Base-by-base conservation (phyloP, 805 yeast genomes). In the Ogataea angusta region DNA sequence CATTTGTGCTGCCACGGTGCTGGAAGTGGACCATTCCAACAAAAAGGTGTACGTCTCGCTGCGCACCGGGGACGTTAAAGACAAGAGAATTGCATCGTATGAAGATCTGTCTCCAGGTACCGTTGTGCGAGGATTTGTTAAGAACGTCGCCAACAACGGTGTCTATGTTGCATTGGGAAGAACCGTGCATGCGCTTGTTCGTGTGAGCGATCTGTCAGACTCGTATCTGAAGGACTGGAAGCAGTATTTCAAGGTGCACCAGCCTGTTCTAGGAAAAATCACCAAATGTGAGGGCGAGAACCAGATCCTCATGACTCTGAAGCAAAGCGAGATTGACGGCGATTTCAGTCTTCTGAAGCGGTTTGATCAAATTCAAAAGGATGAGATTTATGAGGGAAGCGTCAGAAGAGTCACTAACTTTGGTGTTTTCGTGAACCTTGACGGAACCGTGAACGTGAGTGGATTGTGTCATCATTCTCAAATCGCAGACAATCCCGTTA, bases 391-490 rank as follows among this genome's bases (percentile, higher is more conserved):
- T 51, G 91, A 84, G 56, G 99, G 96, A 59, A 66, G 80, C 3
- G 82, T 91, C 31, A 81, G 77, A 58, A 76, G 76, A 46, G 85
- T 82, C 17, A 80, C 89, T 24, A 95, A 86, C 34, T 91, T 82
- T 59, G 99, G 99, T 68, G 95, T 88, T 3, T 91, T 91, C 57
- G 84, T 91, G 37, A 81, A 78, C 47, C 69, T 91, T 40, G 89
- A 82, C 50, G 85, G 83, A 32, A 81, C 93, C 29, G 66, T 76
- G 40, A 78, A 78, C 53, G 72, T 89, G 43, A 78, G 85, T 54
- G 99, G 98, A 42, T 74, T 91, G 49, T 89, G 96, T 52, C 97
- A 91, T 59, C 81, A 75, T 43, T 73, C 90, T 28, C 84, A 91
- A 63, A 82, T 91, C 42, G 81, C 96, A 23, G 93, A 85, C 50